phyloP scores from a whole-genome alignment of 495 filamentous ascomycete genomes.

The Rusavskia elegans region DNA sequence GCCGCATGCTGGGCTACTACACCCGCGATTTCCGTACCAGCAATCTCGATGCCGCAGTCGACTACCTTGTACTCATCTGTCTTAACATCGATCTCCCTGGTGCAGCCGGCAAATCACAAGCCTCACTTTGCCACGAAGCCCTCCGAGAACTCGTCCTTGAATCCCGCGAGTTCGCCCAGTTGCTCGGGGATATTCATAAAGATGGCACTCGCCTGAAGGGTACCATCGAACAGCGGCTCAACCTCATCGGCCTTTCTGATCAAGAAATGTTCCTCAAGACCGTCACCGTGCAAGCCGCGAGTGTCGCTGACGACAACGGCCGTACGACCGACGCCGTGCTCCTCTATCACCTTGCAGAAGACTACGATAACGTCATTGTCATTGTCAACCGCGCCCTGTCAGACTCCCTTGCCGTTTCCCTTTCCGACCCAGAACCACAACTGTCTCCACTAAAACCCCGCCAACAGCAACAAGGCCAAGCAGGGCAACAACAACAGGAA shows the following conservation, averaged over 20 bases:
- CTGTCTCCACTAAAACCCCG: slow-evolving; percentile 64
- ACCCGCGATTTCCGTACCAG: slow-evolving; percentile 88
- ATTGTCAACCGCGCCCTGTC: slow-evolving; percentile 85
- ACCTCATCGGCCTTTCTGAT: slow-evolving; percentile 62
- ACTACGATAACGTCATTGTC: slow-evolving; percentile 79
- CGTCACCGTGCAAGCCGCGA: slow-evolving; percentile 80
- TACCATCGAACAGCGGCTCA: slow-evolving; percentile 74
- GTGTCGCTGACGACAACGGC: slow-evolving; percentile 84
- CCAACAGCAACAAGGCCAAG: slow-evolving; percentile 1
- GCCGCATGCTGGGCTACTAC: slow-evolving; percentile 82
- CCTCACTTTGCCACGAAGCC: slow-evolving; percentile 75
- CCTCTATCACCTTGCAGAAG: slow-evolving; percentile 82
- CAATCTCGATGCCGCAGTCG: slow-evolving; percentile 70
- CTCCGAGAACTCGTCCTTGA: slow-evolving; percentile 91
- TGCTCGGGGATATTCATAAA: slow-evolving; percentile 77
- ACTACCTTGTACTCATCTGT: slow-evolving; percentile 86
- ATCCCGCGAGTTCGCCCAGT: slow-evolving; percentile 79
- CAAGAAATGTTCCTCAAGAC: slow-evolving; percentile 69
- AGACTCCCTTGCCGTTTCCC: slow-evolving; percentile 65
- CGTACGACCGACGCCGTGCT: slow-evolving; percentile 84
- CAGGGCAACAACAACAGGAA: slow-evolving; percentile 15
- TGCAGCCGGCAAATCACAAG: slow-evolving; percentile 57
- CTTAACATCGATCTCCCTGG: slow-evolving; percentile 75
- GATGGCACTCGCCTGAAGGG: slow-evolving; percentile 74
- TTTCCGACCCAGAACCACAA: slow-evolving; percentile 59